These are phyloP conservation scores for Globisporangium lucens DNA, from an alignment of 352 stramenopile species.

Conservation along the genomic window DNA sequence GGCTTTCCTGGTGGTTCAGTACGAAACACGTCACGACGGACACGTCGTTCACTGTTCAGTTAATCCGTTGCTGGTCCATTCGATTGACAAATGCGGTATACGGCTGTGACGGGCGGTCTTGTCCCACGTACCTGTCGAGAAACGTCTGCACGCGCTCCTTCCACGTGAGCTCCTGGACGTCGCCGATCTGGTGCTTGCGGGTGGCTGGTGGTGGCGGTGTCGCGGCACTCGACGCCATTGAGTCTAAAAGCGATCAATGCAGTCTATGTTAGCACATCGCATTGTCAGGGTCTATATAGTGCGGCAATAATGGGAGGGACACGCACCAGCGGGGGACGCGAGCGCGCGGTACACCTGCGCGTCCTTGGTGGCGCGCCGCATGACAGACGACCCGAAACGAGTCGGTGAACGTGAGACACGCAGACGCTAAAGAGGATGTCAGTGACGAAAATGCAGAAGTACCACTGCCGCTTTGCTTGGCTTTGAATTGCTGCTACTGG, in stretches of 20 bases:
- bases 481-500: neutral
- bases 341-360: neutral
- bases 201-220: neutral
- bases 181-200: slow-evolving; percentile 26
- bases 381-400: neutral
- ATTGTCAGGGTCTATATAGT: neutral
- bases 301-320: too few species aligned
- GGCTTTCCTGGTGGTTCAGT: slow-evolving; percentile 13
- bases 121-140: slow-evolving; percentile 33
- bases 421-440: neutral
- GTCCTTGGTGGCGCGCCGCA: neutral
- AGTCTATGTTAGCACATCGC: neutral
- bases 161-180: slow-evolving; percentile 36
- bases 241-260: neutral
- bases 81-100: neutral
- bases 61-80: neutral
- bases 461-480: neutral
- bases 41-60: neutral
- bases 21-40: neutral
- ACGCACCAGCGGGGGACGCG: slow-evolving; percentile 2
- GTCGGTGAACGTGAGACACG: neutral
- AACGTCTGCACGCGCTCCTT: slow-evolving; percentile 46
- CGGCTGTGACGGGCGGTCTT: neutral
- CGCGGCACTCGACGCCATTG: neutral
- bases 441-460: neutral